Evolutionary conservation across 2,329 filamentous ascomycete genomes (phyloP), one percentile per base, ranked within the genome.

Genomic region (Sordariomycetes sp.): DNA sequence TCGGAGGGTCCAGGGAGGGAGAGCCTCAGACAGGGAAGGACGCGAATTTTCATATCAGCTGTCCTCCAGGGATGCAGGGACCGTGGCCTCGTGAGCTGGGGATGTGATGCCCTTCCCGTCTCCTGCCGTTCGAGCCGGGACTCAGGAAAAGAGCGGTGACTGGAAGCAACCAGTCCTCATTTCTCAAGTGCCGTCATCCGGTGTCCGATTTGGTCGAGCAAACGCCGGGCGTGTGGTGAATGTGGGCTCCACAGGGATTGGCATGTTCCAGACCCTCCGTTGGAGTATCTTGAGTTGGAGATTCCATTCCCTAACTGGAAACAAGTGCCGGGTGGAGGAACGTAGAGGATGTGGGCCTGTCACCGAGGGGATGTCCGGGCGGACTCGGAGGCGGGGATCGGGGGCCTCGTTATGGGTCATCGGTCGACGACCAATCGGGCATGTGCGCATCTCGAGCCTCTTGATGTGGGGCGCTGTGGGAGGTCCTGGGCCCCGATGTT

Each of bases 371-470:
- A 35, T 32, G 54, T 56, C 54, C 54, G 54, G 54, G 45, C 54
- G 54, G 54, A 56, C 54, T 56, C 42, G 39, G 39, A 35, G 42
- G 39, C 24, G 25, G 24, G 42, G 39, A 17, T 12, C 39, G 54
- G 54, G 36, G 24, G n/a, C 42, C 54, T 32, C 17, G 32, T 56
- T 42, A 22, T 56, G 39, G 39, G 54, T 34, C 54, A 34, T 39
- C 54, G 42, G 54, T 39, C 22, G 53, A 10, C 20, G 48, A n/a
- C 42, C 24, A 56, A 56, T 56, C 25, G 42, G 54, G 54, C 24
- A 54, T 12, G n/a, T 8, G n/a, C 22, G 12, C 45, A 50, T 20
- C 45, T 24, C n/a, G n/a, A 17, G 39, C 15, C 15, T n/a, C 15
- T 8, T 24, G 45, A 22, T 12, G 17, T 50, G 45, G 45, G 4